Conservation (phyloP, 257 asterid genomes). For the Pogostemon cablin region DNA sequence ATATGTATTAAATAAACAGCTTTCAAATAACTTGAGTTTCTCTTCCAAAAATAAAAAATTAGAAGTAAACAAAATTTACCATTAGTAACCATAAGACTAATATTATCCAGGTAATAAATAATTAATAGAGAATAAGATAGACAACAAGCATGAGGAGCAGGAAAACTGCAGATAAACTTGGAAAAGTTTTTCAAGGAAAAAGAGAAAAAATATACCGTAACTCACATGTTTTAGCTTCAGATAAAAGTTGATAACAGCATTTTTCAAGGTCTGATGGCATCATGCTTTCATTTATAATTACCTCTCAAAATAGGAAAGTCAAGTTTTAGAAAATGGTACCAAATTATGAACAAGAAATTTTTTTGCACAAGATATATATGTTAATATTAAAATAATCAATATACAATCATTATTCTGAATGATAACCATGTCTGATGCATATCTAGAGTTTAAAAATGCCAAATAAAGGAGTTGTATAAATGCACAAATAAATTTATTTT, state of each 20-base stretch:
- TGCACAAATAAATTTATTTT: slow-evolving; percentile 20
- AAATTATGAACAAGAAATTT: slow-evolving; percentile 7
- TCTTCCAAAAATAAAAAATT: too few species aligned
- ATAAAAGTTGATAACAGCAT: slow-evolving; percentile 15
- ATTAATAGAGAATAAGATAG: neutral
- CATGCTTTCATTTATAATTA: slow-evolving; percentile 8
- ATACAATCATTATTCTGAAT: neutral
- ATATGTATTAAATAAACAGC: neutral
- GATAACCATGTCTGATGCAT: slow-evolving; percentile 20
- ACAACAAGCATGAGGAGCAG: neutral
- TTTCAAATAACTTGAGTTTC: too few species aligned
- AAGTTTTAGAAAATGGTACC: slow-evolving; percentile 1
- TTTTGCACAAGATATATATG: neutral
- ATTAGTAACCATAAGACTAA: too few species aligned
- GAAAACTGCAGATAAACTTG: slow-evolving; percentile 16
- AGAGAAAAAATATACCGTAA: slow-evolving; percentile 17
- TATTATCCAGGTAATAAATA: neutral
- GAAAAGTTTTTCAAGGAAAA: slow-evolving; percentile 20
- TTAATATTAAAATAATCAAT: neutral
- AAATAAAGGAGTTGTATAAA: slow-evolving; percentile 13
- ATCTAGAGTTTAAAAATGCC: slow-evolving; percentile 6
- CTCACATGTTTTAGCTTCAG: slow-evolving; percentile 26
- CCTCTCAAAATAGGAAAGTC: slow-evolving; percentile 15
- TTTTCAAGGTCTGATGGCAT: neutral
- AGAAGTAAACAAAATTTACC: too few species aligned